These are phyloP conservation scores for Tolypocladium tropicale DNA, from an alignment of 2,329 filamentous ascomycete genomes.

Conservation along the genomic window DNA sequence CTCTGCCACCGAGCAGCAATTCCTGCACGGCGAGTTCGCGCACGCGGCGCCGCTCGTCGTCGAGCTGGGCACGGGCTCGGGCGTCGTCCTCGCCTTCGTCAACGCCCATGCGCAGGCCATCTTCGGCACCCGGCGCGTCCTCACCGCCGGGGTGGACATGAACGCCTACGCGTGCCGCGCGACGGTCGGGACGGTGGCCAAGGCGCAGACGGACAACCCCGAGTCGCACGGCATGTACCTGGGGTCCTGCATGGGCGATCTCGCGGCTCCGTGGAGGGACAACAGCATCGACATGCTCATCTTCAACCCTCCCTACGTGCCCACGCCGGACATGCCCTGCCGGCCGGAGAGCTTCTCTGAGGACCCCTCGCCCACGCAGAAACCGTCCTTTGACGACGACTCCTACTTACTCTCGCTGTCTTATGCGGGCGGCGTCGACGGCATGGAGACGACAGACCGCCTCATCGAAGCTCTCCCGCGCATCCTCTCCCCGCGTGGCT, in stretches of 20 bases:
- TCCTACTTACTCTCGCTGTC: slow-evolving; percentile 75
- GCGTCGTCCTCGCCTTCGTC: slow-evolving; percentile 84
- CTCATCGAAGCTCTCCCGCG: slow-evolving; percentile 60
- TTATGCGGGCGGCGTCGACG: slow-evolving; percentile 80
- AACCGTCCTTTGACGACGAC: slow-evolving; percentile 60
- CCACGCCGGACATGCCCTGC: slow-evolving; percentile 63
- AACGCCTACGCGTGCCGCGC: slow-evolving; percentile 76
- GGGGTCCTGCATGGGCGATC: slow-evolving; percentile 59
- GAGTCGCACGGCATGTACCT: slow-evolving; percentile 43
- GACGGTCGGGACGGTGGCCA: slow-evolving; percentile 57
- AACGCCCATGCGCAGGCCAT: slow-evolving; percentile 63
- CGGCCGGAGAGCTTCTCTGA: slow-evolving; percentile 23
- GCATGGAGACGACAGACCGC: slow-evolving; percentile 87
- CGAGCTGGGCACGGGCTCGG: slow-evolving; percentile 85
- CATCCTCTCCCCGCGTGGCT: slow-evolving; percentile 55
- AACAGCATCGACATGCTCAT: slow-evolving; percentile 68
- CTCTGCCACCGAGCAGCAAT: slow-evolving; percentile 54
- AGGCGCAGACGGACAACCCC: slow-evolving; percentile 24
- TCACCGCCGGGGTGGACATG: slow-evolving; percentile 73
- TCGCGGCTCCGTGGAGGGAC: slow-evolving; percentile 50
- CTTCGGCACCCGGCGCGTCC: slow-evolving; percentile 59
- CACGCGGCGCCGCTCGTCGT: slow-evolving; percentile 50
- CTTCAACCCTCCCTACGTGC: slow-evolving; percentile 97
- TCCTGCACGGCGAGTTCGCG: slow-evolving; percentile 55
- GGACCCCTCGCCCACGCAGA: slow-evolving; percentile 16